phyloP scores from a whole-genome alignment of 352 stramenopile species.

The Phytopythium kandeliae region DNA sequence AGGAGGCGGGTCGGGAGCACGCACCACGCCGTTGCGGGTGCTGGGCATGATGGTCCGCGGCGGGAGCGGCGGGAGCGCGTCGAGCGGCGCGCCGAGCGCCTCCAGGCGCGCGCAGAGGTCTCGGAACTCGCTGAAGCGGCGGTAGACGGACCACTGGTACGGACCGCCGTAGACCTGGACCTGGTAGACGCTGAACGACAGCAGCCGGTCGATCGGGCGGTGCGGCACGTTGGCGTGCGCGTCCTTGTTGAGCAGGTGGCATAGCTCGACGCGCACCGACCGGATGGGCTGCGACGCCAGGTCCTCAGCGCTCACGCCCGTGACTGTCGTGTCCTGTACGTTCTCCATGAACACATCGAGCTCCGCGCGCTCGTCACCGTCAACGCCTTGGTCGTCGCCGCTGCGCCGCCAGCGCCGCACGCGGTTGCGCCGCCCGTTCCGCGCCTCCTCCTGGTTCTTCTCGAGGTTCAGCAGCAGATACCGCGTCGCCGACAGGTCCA shows the following conservation, averaged over 20 bases:
- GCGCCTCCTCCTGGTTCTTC: conserved; percentile 69
- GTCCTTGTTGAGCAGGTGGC: conserved; percentile 85
- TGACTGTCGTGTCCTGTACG: conserved; percentile 73
- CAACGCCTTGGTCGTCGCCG: conserved; percentile 11
- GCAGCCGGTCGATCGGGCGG: conserved; percentile 59
- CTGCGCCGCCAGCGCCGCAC: conserved; percentile 1
- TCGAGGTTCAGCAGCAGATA: conserved; percentile 82
- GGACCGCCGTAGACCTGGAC: conserved; percentile 78
- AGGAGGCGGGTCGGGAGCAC: too few species aligned
- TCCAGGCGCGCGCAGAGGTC: conserved; percentile 46
- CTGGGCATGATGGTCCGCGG: conserved; percentile 71
- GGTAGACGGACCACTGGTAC: conserved; percentile 84
- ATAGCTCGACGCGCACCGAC: conserved; percentile 77
- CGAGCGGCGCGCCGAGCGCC: conserved; percentile 33
- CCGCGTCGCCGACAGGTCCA: conserved; percentile 69
- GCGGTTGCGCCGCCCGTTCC: conserved; percentile 12
- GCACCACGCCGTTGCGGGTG: conserved; percentile 49
- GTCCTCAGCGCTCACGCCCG: conserved; percentile 62
- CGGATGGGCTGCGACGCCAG: conserved; percentile 68
- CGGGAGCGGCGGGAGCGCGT: conserved; percentile 57
- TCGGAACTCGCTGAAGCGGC: conserved; percentile 82
- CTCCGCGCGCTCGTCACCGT: conserved; percentile 65
- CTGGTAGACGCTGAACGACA: conserved; percentile 83
- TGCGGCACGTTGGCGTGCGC: conserved; percentile 71
- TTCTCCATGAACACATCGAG: conserved; percentile 79